A percentile compares a stretch with the other conserved stretches of the same genome.
Conservation (phyloP, 148 eudicot species). For the Vaccinium corymbosum region DNA sequence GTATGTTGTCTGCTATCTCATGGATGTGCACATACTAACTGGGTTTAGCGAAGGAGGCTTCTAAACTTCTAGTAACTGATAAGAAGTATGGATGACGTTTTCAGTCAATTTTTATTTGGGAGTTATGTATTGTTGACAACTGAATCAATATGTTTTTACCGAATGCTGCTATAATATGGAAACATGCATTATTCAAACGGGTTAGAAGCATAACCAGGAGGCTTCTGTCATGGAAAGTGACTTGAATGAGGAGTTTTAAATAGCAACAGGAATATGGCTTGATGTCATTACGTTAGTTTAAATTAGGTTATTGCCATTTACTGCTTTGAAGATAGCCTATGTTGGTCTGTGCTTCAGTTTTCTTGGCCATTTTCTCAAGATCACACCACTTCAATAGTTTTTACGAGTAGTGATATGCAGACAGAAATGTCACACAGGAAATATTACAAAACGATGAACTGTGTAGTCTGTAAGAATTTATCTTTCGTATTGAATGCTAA, state of each 20-base stretch:
- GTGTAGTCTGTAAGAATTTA: background rate
- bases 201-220: constrained; percentile 2
- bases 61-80: background rate
- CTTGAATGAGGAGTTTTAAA: background rate
- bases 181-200: background rate
- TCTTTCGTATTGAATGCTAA: background rate
- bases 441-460: background rate
- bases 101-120: no score
- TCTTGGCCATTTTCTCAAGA: background rate
- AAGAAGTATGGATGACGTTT: background rate
- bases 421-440: background rate
- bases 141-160: background rate
- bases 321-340: background rate
- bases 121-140: background rate
- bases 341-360: background rate
- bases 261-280: background rate
- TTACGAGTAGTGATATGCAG: background rate
- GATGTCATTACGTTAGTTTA: background rate
- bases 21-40: background rate
- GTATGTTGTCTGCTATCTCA: background rate
- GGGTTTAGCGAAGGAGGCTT: background rate
- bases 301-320: background rate
- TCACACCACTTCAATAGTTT: background rate
- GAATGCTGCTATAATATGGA: background rate
- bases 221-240: background rate